Evolutionary conservation across 1,284 basidiomycete species (phyloP), one percentile per base, ranked within the genome.

Genomic region (Malassezia globosa): DNA sequence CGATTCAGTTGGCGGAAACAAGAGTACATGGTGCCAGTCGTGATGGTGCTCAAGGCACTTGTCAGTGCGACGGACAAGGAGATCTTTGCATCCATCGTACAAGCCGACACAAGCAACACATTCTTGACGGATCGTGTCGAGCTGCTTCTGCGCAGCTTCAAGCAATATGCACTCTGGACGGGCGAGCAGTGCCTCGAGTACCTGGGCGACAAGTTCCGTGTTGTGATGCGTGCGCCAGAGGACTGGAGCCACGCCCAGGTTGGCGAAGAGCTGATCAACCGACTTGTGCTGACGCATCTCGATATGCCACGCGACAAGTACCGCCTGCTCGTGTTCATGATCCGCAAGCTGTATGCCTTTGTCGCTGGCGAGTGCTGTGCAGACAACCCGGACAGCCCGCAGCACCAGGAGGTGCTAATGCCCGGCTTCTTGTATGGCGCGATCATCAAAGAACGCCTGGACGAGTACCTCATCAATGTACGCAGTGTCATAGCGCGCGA

Each of bases 371-470:
- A 85, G 43, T 92, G 87, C 63, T 87, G 85, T 65, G 79, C 84
- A 46, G 94, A 99, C 76, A 97, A 97, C 69, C 90, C 94, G 11
- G 94, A 99, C 77, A 97, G 92, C 14, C 89, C 90, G 46, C 92
- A 97, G 72, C 87, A 96, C 69, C 94, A 99, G 73, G 94, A 99
- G 71, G 88, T 95, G 37, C 80, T 99, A 13, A 81, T 97, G 33
- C 92, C 94, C 1, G 94, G 94, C 26, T 82, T 79, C 60, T 74
- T 99, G 23, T 96, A 95, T 72, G 85, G 83, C 43, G 94, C 94
- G 84, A 95, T 97, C 68, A 85, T 99, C 76, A 96, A 95, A 75
- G 94, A 99, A 74, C 82, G 87, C 55, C 77, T 97, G 54, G 92
- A 96, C 63, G 94, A 96, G 72, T 82, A 82, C 16, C 74, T 96